Base-by-base conservation (phyloP, 805 yeast genomes). In the Lipomyces lipofer region DNA sequence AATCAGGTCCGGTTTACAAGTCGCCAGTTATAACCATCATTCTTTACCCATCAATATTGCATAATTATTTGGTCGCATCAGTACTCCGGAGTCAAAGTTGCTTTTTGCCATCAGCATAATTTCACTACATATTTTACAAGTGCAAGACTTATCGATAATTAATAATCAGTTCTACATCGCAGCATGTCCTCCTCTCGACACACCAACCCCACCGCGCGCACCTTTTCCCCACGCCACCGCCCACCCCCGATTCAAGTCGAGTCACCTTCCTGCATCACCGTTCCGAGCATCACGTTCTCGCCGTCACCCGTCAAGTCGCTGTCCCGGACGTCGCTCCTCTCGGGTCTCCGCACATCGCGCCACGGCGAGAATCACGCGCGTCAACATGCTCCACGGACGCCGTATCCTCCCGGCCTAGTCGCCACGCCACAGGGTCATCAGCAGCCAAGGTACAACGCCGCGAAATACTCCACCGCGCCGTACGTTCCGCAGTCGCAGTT, bases 191-290 rank as follows among this genome's bases (percentile, higher is more conserved):
- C 51, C 22, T 47, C 30, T n/a, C n/a, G n/a, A n/a, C n/a, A n/a
- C 24, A 52, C 58, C 17, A 52, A 43, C 40, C 60, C 54, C 9
- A 29, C 30, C 32, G 60, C 56, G 4, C 33, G 43, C 7, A 35
- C 57, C 32, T 56, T 52, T 43, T 44, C 54, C 22, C 55, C 59
- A 8, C 52, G 56, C 19, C 52, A 45, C 9, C 49, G 56, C n/a
- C 55, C 54, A 27, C 59, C 52, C 15, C 52, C 59, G 12, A 43
- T 48, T 12, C 45, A 47, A 30, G 49, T 43, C 38, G 29, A 35
- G 7, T 15, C 19, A 6, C 19, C 21, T n/a, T 27, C 9, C 19
- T 8, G 22, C 15, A 48, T 22, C 25, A 29, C 24, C 47, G 36
- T 25, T 25, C 19, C 25, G 12, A 17, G 21, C 4, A 42, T 50